Base-by-base conservation (phyloP, 106 monocot species). In the Apostasia shenzhenica region DNA sequence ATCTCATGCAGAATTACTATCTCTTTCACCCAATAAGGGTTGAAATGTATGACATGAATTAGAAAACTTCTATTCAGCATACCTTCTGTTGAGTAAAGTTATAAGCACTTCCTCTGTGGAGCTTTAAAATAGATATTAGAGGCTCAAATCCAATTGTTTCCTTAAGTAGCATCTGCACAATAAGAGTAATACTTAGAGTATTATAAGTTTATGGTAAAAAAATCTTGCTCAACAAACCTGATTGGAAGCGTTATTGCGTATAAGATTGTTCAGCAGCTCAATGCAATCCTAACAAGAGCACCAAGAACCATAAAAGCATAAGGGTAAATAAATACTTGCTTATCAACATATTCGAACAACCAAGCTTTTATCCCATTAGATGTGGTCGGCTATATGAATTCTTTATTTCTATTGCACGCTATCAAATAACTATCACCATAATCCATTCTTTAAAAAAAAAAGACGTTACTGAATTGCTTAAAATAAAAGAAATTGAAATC, bases 71-170 rank as follows among this genome's bases (percentile, higher is more conserved):
- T 2, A 68, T 56, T 51, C 39, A 42, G 5, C 49, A 58, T 79
- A 93, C 99, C 93, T 99, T 99, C 68, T 99, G 99, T 70, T 99
- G 99, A 13, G 99, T 99, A 57, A 99, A 99, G 74, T 99, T 99
- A 69, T 87, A 99, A 72, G 92, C 99, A 78, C 83, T 90, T 45
- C 93, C 93, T 77, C 99, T 89, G 56, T 82, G 86, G 77, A 99
- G 83, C 76, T 85, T 93, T 47, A 99, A 63, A 72, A 93, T 88
- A 14, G 90, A 87, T 58, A 90, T 78, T 69, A 99, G 67, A 58
- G 93, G 90, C 52, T 90, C 92, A 81, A 87, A 87, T 75, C 99
- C 99, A 61, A 90, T 75, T 7, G 92, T 99, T 70, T 99, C 99
- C 76, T 61, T 90, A 55, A 99, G 51, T 50, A 99, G 72, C 74